A percentile compares a stretch with the other conserved stretches of the same genome.
Evolutionary conservation across 106 monocot species (phyloP).

Genomic region (Acorus gramineus): DNA sequence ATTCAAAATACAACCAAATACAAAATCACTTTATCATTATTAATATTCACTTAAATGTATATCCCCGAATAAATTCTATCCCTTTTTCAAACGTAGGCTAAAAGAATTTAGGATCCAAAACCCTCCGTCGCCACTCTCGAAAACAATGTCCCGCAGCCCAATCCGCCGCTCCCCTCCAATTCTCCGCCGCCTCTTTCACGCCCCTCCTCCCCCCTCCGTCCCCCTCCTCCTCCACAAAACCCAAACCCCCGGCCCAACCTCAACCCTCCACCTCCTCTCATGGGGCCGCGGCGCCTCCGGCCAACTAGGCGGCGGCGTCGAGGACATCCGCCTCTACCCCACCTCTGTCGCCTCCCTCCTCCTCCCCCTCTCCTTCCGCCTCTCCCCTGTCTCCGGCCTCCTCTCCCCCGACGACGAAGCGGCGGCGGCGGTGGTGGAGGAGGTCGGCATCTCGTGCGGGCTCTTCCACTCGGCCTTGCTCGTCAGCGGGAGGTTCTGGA

Average conservation of each 20-base stretch:
- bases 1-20: no score
- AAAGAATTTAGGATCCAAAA: no score
- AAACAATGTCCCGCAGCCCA: not conserved
- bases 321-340: constrained; percentile 82
- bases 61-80: no score
- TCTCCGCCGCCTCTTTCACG: constrained; percentile 18
- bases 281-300: constrained; percentile 93
- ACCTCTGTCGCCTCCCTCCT: constrained; percentile 50
- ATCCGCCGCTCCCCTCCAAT: constrained; percentile 3
- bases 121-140: no score
- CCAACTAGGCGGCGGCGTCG: constrained; percentile 79
- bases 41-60: no score
- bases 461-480: constrained; percentile 84
- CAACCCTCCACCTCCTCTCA: constrained; percentile 54
- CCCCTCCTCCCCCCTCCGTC: constrained; percentile 4
- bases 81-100: no score
- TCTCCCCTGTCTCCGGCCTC: constrained; percentile 42
- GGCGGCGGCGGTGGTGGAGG: not conserved
- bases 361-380: constrained; percentile 37
- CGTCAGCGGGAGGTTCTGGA: constrained; percentile 62
- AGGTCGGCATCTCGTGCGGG: constrained; percentile 75
- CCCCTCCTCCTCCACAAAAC: constrained; percentile 23
- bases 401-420: constrained; percentile 3
- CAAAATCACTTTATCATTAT: no score
- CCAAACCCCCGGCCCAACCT: not conserved